Conservation (phyloP, 2,329 filamentous ascomycete species). For the Herpomyces periplanetae region DNA sequence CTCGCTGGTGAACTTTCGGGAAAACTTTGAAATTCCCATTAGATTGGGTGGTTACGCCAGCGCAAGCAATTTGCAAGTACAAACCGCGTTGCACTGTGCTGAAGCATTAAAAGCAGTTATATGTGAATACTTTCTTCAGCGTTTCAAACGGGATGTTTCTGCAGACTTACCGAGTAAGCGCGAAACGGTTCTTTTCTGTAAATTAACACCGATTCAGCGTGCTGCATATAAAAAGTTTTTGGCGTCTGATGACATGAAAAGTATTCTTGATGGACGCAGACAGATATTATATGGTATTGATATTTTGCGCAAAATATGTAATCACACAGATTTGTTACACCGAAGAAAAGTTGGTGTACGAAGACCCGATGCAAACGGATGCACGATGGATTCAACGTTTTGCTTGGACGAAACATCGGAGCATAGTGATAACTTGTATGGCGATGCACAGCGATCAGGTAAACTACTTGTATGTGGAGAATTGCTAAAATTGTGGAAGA, state of each 20-base stretch:
- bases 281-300: conserved; percentile 69
- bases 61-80: conserved; percentile 63
- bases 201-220: conserved; percentile 39
- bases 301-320: conserved; percentile 75
- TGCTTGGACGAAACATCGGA: no score
- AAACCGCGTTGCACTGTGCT: conserved; percentile 74
- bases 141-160: conserved; percentile 72
- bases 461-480: conserved; percentile 87
- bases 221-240: conserved; percentile 46
- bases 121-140: conserved; percentile 60
- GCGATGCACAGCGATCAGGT: conserved; percentile 35
- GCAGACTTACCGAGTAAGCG: conserved; percentile 77
- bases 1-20: conserved; percentile 55
- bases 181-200: conserved; percentile 83
- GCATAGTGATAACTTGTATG: no score
- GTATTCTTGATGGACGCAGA: conserved; percentile 29
- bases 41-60: conserved; percentile 74
- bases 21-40: conserved; percentile 76
- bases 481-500: conserved; percentile 53
- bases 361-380: conserved; percentile 23
- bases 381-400: no score
- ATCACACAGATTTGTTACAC: conserved; percentile 61
- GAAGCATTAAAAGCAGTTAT: conserved; percentile 78
- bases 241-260: conserved; percentile 41
- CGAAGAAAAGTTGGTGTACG: conserved; percentile 17